Percentiles rank a stretch among this genome's conserved stretches.
Evolutionary conservation across 1,284 basidiomycete species (phyloP).

Genomic region (Ganoderma sinense): DNA sequence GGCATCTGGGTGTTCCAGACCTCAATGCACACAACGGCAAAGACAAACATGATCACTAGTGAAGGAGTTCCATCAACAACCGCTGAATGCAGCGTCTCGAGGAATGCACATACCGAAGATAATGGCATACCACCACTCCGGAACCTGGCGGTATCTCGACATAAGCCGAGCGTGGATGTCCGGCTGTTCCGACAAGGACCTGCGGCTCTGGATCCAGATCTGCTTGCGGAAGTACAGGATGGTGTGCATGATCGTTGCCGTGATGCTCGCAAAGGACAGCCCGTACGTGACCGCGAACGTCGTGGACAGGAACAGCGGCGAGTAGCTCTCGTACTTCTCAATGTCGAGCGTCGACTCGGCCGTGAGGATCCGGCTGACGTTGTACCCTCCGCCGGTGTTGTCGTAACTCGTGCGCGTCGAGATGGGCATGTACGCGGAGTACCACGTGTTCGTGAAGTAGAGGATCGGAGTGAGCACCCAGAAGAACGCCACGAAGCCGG

Average conservation of each 20-base stretch:
- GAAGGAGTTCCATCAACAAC: neutral
- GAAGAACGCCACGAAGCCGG: slow-evolving; percentile 44
- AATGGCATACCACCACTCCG: slow-evolving; percentile 60
- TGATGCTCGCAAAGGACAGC: slow-evolving; percentile 63
- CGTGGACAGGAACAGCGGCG: slow-evolving; percentile 64
- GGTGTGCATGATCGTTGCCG: slow-evolving; percentile 65
- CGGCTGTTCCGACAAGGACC: slow-evolving; percentile 59
- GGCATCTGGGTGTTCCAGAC: slow-evolving; percentile 74
- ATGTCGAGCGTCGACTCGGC: slow-evolving; percentile 52
- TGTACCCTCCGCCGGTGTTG: slow-evolving; percentile 57
- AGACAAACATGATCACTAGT: slow-evolving; percentile 55
- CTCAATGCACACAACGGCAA: slow-evolving; percentile 75
- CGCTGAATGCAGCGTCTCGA: slow-evolving; percentile 43
- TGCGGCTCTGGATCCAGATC: slow-evolving; percentile 57
- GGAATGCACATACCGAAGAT: slow-evolving; percentile 56
- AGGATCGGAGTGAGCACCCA: slow-evolving; percentile 73
- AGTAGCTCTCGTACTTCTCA: slow-evolving; percentile 63
- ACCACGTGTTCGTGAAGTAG: slow-evolving; percentile 50
- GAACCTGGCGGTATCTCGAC: slow-evolving; percentile 66
- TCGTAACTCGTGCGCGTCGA: slow-evolving; percentile 43
- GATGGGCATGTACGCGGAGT: slow-evolving; percentile 49
- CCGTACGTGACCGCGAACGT: slow-evolving; percentile 65
- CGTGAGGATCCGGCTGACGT: slow-evolving; percentile 57
- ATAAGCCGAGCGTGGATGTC: slow-evolving; percentile 71
- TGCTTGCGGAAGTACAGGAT: slow-evolving; percentile 64